A percentile compares a stretch with the other conserved stretches of the same genome.
phyloP scores from a whole-genome alignment of 225 moss, liverwort and hornwort species.

The Polytrichum commune region DNA sequence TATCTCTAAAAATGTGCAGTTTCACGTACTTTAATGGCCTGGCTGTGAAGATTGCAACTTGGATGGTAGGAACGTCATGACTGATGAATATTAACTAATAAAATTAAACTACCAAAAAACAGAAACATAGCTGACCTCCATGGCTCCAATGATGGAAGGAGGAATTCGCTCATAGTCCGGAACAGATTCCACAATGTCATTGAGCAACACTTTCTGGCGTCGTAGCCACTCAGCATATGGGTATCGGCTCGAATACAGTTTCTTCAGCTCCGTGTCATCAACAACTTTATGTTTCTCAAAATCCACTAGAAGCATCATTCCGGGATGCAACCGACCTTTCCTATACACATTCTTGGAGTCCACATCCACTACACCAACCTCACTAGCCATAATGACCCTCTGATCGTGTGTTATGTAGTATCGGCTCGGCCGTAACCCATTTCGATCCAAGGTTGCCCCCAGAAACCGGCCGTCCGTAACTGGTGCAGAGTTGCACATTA shows the following conservation, averaged over 20 bases:
- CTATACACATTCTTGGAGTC: conserved; percentile 60
- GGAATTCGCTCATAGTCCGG: conserved; percentile 34
- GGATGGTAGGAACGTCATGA: no score
- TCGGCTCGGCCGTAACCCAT: conserved; percentile 81
- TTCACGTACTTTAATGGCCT: no score
- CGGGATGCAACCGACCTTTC: conserved; percentile 76
- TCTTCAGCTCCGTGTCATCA: conserved; percentile 70
- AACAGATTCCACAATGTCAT: conserved; percentile 65
- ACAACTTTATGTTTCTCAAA: conserved; percentile 76
- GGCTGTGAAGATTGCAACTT: no score
- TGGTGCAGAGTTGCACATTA: conserved; percentile 21
- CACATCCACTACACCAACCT: conserved; percentile 80
- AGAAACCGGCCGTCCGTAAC: conserved; percentile 70
- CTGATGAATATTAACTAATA: no score
- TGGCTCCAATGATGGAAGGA: conserved; percentile 42
- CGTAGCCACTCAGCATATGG: conserved; percentile 72
- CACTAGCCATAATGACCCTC: conserved; percentile 78
- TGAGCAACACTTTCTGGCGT: conserved; percentile 58
- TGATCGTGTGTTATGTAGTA: conserved; percentile 71
- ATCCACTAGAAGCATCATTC: conserved; percentile 89
- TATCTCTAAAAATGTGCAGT: no score
- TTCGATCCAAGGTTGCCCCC: conserved; percentile 75
- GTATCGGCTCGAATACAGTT: conserved; percentile 48
- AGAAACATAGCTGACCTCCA: conserved; percentile 31
- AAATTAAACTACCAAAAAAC: not conserved